phyloP scores from a whole-genome alignment of 148 eudicot genomes.

The Rheum nobile region DNA sequence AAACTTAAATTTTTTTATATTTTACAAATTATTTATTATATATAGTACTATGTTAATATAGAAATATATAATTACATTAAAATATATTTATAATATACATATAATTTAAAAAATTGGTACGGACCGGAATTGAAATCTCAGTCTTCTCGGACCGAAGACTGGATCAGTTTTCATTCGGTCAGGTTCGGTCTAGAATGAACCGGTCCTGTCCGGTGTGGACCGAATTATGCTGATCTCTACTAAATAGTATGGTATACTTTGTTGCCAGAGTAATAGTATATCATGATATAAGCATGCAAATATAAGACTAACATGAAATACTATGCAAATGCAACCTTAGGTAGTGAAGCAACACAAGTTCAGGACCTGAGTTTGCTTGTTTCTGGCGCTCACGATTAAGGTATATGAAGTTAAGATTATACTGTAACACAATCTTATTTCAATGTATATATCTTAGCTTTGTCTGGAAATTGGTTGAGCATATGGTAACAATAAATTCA shows the following conservation, averaged over 20 bases:
- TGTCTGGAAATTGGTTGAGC: neutral
- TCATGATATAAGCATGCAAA: neutral
- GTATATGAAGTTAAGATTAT: neutral
- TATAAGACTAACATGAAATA: neutral
- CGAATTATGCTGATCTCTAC: too few relatives aligned
- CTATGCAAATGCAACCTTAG: neutral
- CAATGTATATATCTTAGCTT: neutral
- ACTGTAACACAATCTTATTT: neutral
- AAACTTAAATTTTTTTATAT: too few relatives aligned
- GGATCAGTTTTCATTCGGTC: too few relatives aligned
- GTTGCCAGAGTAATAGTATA: neutral
- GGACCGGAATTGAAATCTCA: too few relatives aligned
- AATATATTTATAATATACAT: too few relatives aligned
- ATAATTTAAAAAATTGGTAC: too few relatives aligned
- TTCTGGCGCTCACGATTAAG: neutral
- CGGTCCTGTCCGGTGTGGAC: too few relatives aligned
- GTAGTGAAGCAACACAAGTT: neutral
- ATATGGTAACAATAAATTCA: neutral
- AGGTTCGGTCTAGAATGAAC: too few relatives aligned
- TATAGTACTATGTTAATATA: too few relatives aligned
- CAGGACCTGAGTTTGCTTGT: neutral
- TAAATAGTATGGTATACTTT: neutral
- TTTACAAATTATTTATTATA: too few relatives aligned
- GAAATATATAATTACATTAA: too few relatives aligned
- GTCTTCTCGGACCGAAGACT: too few relatives aligned